Percentiles rank a stretch among this genome's conserved stretches.
phyloP scores from a whole-genome alignment of 1,284 basidiomycete species.

The Wallemia hederae region DNA sequence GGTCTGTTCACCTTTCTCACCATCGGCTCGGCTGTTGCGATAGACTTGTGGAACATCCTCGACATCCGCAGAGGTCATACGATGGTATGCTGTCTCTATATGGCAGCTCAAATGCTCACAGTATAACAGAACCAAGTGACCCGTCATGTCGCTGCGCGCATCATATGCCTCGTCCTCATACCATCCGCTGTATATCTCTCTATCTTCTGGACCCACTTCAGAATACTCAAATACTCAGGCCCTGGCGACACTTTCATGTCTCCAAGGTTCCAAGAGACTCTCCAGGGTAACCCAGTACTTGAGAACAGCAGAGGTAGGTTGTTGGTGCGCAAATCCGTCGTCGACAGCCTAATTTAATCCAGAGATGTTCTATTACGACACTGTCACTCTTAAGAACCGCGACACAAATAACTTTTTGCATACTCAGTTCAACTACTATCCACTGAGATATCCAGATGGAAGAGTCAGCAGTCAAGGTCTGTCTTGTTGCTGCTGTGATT shows the following conservation, averaged over 20 bases:
- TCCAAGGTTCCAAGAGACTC: conserved; percentile 86
- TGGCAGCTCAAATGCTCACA: neutral
- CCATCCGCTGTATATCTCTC: conserved; percentile 74
- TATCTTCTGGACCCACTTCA: conserved; percentile 91
- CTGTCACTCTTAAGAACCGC: conserved; percentile 61
- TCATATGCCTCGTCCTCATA: conserved; percentile 55
- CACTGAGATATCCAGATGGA: conserved; percentile 81
- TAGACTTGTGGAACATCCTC: conserved; percentile 83
- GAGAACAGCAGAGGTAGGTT: conserved; percentile 53
- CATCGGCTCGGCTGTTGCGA: conserved; percentile 64
- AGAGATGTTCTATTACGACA: conserved; percentile 87
- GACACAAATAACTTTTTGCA: conserved; percentile 78
- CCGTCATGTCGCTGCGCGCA: conserved; percentile 64
- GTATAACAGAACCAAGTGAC: conserved; percentile 53
- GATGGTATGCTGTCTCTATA: conserved; percentile 30
- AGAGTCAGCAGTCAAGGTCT: conserved; percentile 75
- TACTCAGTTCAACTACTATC: conserved; percentile 69
- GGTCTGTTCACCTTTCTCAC: conserved; percentile 72
- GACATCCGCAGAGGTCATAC: conserved; percentile 55
- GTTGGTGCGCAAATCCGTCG: neutral
- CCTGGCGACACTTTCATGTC: conserved; percentile 93
- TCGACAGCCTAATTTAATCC: neutral
- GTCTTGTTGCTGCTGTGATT: conserved; percentile 3
- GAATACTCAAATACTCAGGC: conserved; percentile 64
- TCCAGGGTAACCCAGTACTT: conserved; percentile 69